A percentile compares a stretch with the other conserved stretches of the same genome.
phyloP scores from a whole-genome alignment of 345 rosid species.

The Laguncularia racemosa region DNA sequence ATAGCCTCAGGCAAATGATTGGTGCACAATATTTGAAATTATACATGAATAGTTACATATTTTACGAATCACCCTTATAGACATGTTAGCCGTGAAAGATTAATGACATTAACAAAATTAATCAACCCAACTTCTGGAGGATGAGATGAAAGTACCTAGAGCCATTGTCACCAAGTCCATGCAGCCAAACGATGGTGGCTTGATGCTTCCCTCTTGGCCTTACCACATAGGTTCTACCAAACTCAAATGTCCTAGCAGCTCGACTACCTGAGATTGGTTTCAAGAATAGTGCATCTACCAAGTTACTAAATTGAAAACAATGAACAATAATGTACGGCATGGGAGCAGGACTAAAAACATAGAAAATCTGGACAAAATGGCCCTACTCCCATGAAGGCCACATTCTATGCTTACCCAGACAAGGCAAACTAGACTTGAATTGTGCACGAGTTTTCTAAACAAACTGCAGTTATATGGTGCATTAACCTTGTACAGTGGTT shows the following conservation, averaged over 20 bases:
- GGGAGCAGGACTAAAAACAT: neutral
- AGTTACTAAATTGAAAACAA: constrained; percentile 7
- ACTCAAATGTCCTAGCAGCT: constrained; percentile 29
- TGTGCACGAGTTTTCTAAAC: neutral
- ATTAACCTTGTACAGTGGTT: too few species aligned
- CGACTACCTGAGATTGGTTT: constrained; percentile 23
- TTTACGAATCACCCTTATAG: neutral
- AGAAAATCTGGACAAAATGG: neutral
- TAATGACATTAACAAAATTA: neutral
- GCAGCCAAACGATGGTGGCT: constrained; percentile 46
- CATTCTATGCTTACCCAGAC: neutral
- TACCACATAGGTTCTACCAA: constrained; percentile 46
- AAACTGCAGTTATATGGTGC: too few species aligned
- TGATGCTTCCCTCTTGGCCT: constrained; percentile 43
- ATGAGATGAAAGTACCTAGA: constrained; percentile 19
- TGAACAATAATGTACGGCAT: neutral
- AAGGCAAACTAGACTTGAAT: neutral
- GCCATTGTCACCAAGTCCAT: constrained; percentile 48
- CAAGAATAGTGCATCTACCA: constrained; percentile 3
- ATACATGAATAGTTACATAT: too few species aligned
- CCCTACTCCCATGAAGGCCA: neutral
- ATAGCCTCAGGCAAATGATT: too few species aligned
- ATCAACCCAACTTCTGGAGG: neutral
- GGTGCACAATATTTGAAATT: too few species aligned
- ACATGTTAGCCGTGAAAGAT: neutral